Conservation (phyloP, 1,139 yeast genomes). For the Candida labiduridarum region DNA sequence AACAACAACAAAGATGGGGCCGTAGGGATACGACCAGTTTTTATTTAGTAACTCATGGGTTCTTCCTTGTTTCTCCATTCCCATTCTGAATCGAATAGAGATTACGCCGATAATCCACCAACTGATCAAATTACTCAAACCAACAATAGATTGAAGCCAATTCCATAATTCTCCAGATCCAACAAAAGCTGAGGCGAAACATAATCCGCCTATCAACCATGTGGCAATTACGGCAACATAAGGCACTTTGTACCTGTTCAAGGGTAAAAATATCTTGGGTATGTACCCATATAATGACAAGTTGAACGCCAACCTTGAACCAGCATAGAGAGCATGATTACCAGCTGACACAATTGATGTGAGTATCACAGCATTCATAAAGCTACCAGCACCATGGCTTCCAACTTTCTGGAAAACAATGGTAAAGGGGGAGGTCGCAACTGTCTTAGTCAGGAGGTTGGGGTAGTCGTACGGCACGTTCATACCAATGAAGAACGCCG, state of each 20-base stretch:
- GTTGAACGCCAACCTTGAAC: constrained; percentile 44
- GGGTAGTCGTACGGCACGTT: constrained; percentile 46
- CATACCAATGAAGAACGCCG: constrained; percentile 50
- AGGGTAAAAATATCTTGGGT: constrained; percentile 37
- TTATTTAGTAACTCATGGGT: constrained; percentile 35
- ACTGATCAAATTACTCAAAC: constrained; percentile 44
- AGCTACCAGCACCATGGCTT: constrained; percentile 46
- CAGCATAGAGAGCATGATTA: constrained; percentile 48
- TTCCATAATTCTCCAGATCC: constrained; percentile 47
- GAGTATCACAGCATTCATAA: constrained; percentile 48
- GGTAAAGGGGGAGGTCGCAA: constrained; percentile 66
- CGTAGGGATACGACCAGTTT: constrained; percentile 48
- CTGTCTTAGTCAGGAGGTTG: constrained; percentile 38
- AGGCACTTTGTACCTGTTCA: constrained; percentile 40
- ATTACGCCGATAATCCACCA: constrained; percentile 47
- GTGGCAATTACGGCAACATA: constrained; percentile 44
- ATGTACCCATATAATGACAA: constrained; percentile 45
- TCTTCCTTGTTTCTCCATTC: constrained; percentile 38
- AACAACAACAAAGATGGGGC: constrained; percentile 42
- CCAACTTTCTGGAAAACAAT: constrained; percentile 59
- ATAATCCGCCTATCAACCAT: constrained; percentile 45
- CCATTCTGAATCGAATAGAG: constrained; percentile 43
- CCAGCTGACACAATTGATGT: constrained; percentile 51
- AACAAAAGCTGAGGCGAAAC: constrained; percentile 46
- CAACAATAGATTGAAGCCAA: constrained; percentile 49